Evolutionary conservation across 768 basidiomycete genomes (phyloP).

Genomic region (Pisolithus marmoratus): DNA sequence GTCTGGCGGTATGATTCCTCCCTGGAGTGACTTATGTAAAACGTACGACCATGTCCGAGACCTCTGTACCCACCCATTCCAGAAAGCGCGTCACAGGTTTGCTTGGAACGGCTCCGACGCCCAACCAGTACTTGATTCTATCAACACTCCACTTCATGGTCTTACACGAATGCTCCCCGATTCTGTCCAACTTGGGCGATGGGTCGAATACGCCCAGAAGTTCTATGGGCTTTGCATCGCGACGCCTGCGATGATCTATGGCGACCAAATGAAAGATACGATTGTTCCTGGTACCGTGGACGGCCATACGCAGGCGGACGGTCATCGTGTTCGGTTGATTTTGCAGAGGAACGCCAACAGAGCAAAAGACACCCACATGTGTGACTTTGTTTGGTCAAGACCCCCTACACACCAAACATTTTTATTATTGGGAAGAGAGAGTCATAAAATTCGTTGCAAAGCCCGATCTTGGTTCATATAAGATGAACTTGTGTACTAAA

Average conservation of each 20-base stretch:
- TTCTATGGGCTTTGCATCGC: conserved; percentile 86
- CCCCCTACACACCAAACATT: neutral
- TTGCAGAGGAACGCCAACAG: neutral
- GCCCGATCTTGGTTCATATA: too few relatives aligned
- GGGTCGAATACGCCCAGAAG: conserved; percentile 83
- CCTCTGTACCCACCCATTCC: conserved; percentile 50
- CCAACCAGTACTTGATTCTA: conserved; percentile 86
- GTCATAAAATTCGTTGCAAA: neutral
- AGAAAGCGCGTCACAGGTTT: conserved; percentile 72
- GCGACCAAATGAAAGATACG: conserved; percentile 85
- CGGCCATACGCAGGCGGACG: conserved; percentile 77
- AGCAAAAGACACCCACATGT: neutral
- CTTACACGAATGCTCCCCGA: conserved; percentile 45
- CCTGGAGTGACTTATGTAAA: conserved; percentile 37
- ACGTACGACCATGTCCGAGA: neutral
- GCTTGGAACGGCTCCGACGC: conserved; percentile 77
- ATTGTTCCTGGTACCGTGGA: conserved; percentile 71
- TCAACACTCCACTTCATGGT: conserved; percentile 86
- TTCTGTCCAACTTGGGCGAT: conserved; percentile 36
- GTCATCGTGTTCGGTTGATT: conserved; percentile 49
- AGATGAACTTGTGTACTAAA: too few relatives aligned
- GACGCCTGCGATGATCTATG: conserved; percentile 59
- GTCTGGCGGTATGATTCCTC: conserved; percentile 52
- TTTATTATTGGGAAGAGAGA: neutral
- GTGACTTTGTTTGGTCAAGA: conserved; percentile 1